Conservation (phyloP, 805 yeast genomes). For the Wickerhamomyces chaumierensis region DNA sequence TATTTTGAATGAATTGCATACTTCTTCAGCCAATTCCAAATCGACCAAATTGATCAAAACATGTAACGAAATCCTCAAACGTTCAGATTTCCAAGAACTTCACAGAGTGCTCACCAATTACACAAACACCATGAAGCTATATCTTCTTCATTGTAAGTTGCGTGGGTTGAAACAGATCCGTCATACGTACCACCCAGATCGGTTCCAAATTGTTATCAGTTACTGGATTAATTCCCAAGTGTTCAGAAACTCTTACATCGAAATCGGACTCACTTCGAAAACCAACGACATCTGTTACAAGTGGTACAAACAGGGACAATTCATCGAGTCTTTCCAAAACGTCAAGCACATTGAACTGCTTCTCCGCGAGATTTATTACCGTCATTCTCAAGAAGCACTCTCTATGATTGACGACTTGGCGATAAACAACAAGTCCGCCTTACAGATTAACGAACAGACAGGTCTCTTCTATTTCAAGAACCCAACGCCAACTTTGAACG, state of each 20-base stretch:
- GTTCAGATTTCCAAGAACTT: conserved; percentile 36
- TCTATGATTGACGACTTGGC: conserved; percentile 21
- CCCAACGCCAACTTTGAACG: conserved; percentile 25
- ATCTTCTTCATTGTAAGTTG: conserved; percentile 47
- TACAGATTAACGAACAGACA: conserved; percentile 17
- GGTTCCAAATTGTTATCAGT: conserved; percentile 40
- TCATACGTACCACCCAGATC: conserved; percentile 44
- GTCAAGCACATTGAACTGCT: conserved; percentile 24
- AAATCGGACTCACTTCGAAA: conserved; percentile 43
- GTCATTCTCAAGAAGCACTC: conserved; percentile 28
- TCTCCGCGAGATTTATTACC: conserved; percentile 26
- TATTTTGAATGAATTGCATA: background rate
- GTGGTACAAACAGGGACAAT: conserved; percentile 53
- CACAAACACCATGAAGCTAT: conserved; percentile 53
- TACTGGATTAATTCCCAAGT: conserved; percentile 53
- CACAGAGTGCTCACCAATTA: conserved; percentile 47
- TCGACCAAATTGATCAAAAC: conserved; percentile 36
- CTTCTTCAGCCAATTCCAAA: background rate
- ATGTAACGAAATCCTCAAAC: conserved; percentile 41
- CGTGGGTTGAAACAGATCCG: conserved; percentile 40
- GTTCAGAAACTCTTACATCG: conserved; percentile 41
- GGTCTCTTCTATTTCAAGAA: conserved; percentile 35
- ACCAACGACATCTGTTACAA: conserved; percentile 36
- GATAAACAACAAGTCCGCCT: conserved; percentile 15
- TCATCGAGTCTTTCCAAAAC: conserved; percentile 23